A percentile compares a stretch with the other conserved stretches of the same genome.
These are phyloP conservation scores for Pichia phayaonensis DNA, from an alignment of 805 yeast genomes.

Conservation along the genomic window DNA sequence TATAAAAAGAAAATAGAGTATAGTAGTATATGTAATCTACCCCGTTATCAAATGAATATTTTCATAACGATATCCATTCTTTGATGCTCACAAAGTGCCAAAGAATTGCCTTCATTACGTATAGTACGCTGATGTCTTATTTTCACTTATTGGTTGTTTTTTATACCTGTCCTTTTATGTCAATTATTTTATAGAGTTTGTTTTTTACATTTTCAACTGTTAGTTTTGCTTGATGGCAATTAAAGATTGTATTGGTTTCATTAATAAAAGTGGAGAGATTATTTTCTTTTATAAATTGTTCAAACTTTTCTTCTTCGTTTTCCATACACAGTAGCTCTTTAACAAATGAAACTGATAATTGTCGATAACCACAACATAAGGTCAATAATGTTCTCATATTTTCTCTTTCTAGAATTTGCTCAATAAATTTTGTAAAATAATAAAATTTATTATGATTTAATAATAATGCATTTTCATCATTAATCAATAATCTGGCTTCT, in stretches of 20 bases:
- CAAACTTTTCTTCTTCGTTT: conserved; percentile 30
- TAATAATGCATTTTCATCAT: conserved; percentile 13
- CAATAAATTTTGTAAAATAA: conserved; percentile 32
- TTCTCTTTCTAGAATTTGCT: conserved; percentile 45
- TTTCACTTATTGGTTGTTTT: neutral
- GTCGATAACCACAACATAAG: conserved; percentile 51
- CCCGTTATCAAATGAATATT: too few species aligned
- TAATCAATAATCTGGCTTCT: neutral
- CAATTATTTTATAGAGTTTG: conserved; percentile 49
- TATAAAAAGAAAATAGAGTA: too few species aligned
- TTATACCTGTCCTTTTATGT: conserved; percentile 82
- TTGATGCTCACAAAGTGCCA: neutral
- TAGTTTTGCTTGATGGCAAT: conserved; percentile 20
- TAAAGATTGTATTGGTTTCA: conserved; percentile 17
- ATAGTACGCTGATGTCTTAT: neutral
- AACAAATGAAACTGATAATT: conserved; percentile 27
- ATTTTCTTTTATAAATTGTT: conserved; percentile 35
- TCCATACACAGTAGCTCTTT: conserved; percentile 16
- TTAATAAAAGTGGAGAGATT: conserved; percentile 29
- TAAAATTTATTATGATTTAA: conserved; percentile 18
- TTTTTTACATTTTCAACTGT: conserved; percentile 19
- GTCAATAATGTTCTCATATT: conserved; percentile 48
- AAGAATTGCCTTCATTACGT: neutral
- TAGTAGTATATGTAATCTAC: too few species aligned
- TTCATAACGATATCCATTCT: neutral